phyloP scores from a whole-genome alignment of 176 grass and related monocot genomes.

The Rhynchospora tenuis region DNA sequence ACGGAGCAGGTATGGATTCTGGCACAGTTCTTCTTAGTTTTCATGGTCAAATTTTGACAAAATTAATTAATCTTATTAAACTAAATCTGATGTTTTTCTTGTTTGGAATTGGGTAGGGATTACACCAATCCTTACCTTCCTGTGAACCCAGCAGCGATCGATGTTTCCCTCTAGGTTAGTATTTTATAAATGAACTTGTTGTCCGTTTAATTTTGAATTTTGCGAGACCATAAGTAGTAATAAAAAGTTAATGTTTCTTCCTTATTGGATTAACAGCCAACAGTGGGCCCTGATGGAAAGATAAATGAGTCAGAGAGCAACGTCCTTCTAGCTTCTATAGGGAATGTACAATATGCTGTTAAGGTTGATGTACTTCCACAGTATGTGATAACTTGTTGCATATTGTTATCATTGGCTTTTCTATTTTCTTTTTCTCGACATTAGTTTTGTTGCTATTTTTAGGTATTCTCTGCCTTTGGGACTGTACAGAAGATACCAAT shows the following conservation, averaged over 20 bases:
- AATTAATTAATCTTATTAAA: background rate
- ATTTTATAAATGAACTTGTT: constrained; percentile 2
- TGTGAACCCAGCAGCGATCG: constrained; percentile 86
- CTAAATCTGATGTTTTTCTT: constrained; percentile 1
- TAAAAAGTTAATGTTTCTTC: background rate
- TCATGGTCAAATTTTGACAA: background rate
- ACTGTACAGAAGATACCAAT: constrained; percentile 93
- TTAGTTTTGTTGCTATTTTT: constrained; percentile 21
- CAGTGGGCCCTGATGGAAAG: constrained; percentile 70
- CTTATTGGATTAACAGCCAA: constrained; percentile 43
- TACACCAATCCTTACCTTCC: constrained; percentile 99
- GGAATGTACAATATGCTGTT: constrained; percentile 95
- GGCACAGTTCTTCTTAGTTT: background rate
- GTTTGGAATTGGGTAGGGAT: constrained; percentile 47
- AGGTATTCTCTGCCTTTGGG: constrained; percentile 97
- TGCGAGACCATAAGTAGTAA: background rate
- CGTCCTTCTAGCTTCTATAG: constrained; percentile 87
- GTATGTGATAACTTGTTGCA: constrained; percentile 40
- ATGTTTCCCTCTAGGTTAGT: constrained; percentile 65
- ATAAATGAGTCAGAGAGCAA: constrained; percentile 77
- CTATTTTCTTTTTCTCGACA: background rate
- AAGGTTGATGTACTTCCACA: constrained; percentile 85
- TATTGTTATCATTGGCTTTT: background rate
- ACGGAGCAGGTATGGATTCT: constrained; percentile 68
- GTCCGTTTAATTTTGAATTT: background rate